These are phyloP conservation scores for Blastocystis sp. DNA, from an alignment of 352 stramenopile genomes.

Conservation along the genomic window DNA sequence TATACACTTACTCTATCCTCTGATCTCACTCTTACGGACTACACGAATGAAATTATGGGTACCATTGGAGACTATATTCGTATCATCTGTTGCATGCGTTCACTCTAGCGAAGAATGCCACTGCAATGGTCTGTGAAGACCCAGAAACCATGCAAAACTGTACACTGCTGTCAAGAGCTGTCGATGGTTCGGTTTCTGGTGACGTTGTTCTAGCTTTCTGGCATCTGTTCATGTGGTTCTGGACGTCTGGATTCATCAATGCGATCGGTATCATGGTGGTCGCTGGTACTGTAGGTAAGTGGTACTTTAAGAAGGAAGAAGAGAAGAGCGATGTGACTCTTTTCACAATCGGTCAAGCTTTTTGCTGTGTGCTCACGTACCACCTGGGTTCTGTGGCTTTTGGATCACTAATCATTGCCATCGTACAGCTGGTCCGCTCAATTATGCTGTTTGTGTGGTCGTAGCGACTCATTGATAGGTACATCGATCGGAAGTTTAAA, in stretches of 20 bases:
- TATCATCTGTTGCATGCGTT: neutral
- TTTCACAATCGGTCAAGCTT: constrained; percentile 70
- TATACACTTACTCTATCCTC: constrained; percentile 72
- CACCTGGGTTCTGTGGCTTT: constrained; percentile 90
- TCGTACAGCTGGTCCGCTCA: constrained; percentile 86
- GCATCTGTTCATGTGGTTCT: constrained; percentile 88
- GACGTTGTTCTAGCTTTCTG: constrained; percentile 66
- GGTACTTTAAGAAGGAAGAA: constrained; percentile 85
- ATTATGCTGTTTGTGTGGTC: constrained; percentile 70
- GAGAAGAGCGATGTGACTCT: constrained; percentile 53
- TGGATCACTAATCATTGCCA: constrained; percentile 87
- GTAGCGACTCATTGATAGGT: constrained; percentile 71
- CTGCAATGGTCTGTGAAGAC: constrained; percentile 67
- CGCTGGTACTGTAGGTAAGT: constrained; percentile 79
- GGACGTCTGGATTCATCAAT: constrained; percentile 89
- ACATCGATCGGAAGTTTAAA: constrained; percentile 79
- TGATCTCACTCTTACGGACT: constrained; percentile 70
- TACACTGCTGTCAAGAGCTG: constrained; percentile 75
- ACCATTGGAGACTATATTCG: constrained; percentile 60
- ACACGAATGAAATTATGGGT: constrained; percentile 65
- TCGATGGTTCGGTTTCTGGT: constrained; percentile 62
- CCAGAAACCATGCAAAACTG: constrained; percentile 75
- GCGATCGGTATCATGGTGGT: constrained; percentile 88
- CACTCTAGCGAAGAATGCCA: constrained; percentile 58
- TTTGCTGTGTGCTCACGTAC: constrained; percentile 79